Base-by-base conservation (phyloP, 1,284 basidiomycete species). In the Paramarasmius palmivorus region DNA sequence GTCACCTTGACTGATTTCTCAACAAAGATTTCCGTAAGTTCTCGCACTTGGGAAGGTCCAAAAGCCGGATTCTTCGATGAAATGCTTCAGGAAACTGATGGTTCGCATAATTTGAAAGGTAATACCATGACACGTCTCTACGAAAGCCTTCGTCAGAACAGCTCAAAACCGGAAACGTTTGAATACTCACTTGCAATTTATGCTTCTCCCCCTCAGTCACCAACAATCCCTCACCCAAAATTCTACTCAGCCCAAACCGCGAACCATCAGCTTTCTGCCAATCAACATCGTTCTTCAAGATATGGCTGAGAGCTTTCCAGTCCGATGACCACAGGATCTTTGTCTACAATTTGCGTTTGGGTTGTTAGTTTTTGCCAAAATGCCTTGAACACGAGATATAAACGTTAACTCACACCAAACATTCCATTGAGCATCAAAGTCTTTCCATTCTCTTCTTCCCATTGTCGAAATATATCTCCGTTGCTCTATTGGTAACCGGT, bases 51-150 rank as follows among this genome's bases (percentile, higher is more conserved):
- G 12, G 48, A 35, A n/a, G 56, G 49, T 9, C 58, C 56, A 40
- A 61, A 61, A 14, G 59, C 59, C 8, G 55, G 56, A 44, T 59
- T 59, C n/a, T n/a, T n/a, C n/a, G n/a, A n/a, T n/a, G n/a, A n/a
- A n/a, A n/a, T n/a, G n/a, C n/a, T n/a, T n/a, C n/a, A n/a, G n/a
- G n/a, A n/a, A n/a, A n/a, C n/a, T n/a, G n/a, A n/a, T n/a, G n/a
- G n/a, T n/a, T n/a, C n/a, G n/a, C n/a, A n/a, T n/a, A n/a, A n/a
- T n/a, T n/a, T n/a, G n/a, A n/a, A n/a, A n/a, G n/a, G n/a, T n/a
- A n/a, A n/a, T n/a, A n/a, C n/a, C 58, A 32, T 32, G 29, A 32
- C 29, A 6, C 29, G 29, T 32, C 29, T 32, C 29, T 61, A 49
- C 5, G 15, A 35, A 9, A 22, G 25, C 15, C 35, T 26, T 36